Conservation (phyloP, 331 rosid species). For the Spiraea crenata region DNA sequence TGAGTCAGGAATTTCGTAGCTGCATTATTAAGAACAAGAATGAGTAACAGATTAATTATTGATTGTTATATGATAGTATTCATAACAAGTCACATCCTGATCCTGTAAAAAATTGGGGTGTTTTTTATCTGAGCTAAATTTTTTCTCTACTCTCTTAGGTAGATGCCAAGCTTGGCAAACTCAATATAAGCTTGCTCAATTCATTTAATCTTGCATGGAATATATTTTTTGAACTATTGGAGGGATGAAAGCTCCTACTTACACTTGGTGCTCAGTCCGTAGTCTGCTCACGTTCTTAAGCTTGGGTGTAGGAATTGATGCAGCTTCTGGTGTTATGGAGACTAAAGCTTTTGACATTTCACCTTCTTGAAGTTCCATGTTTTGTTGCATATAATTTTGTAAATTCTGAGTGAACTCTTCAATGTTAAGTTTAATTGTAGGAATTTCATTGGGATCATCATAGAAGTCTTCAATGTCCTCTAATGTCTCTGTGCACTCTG, state of each 20-base stretch:
- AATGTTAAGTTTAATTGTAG: slow-evolving; percentile 73
- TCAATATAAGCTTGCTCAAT: background rate
- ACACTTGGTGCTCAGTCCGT: slow-evolving; percentile 97
- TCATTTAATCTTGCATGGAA: slow-evolving; percentile 17
- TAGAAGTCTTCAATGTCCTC: slow-evolving; percentile 76
- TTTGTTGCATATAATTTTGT: slow-evolving; percentile 78
- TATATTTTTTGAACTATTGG: slow-evolving; percentile 18
- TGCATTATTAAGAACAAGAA: slow-evolving; percentile 49
- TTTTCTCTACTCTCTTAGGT: background rate
- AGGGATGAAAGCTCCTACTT: slow-evolving; percentile 40
- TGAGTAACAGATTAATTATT: slow-evolving; percentile 10
- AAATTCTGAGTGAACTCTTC: slow-evolving; percentile 79
- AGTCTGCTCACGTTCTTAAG: slow-evolving; percentile 83
- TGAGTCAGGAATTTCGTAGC: slow-evolving; percentile 93
- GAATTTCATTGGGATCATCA: slow-evolving; percentile 81
- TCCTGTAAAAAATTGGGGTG: background rate
- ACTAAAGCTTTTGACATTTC: slow-evolving; percentile 88
- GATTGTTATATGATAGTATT: background rate
- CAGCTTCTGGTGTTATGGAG: slow-evolving; percentile 69
- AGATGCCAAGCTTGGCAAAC: background rate
- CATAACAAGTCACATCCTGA: background rate
- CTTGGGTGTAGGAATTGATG: slow-evolving; percentile 83
- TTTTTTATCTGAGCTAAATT: background rate
- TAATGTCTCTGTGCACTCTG: slow-evolving; percentile 50
- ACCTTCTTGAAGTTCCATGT: slow-evolving; percentile 79